Base-by-base conservation (phyloP, 768 basidiomycete genomes). In the Termitomyces sp. region DNA sequence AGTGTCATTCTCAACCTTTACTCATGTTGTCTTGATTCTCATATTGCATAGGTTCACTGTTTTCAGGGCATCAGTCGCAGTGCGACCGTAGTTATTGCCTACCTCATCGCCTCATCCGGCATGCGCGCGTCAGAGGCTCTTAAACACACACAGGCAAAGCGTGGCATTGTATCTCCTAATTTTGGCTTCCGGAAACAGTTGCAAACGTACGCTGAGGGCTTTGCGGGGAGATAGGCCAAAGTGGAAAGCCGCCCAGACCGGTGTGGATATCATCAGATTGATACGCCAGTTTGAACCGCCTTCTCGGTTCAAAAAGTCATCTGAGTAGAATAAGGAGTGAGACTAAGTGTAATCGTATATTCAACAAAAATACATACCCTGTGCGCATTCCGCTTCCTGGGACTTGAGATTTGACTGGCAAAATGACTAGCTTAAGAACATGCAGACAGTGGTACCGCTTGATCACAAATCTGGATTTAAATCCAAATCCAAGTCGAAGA, bases 401-500 rank as follows among this genome's bases (percentile, higher is more conserved):
- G 16, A 16, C 10, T 34, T 23, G 19, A n/a, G 19, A 16, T 14
- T 32, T 9, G 3, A 17, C 27, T 45, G 23, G 16, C 27, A 45
- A 12, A 8, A 9, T 17, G 23, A 50, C 23, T 37, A 25, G 21
- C 23, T 42, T 43, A 21, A 12, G 16, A 35, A 42, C 12, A 16
- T n/a, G 32, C 25, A 31, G 48, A 9, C 21, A 14, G 21, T 34
- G 32, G 11, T 48, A 31, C 5, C 40, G 7, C 19, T 27, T 14
- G 8, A 43, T 62, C 56, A 90, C 56, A 92, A 66, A 70, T 93
- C 91, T 1, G 90, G 91, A 65, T 93, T 93, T 55, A 93, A 77
- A 68, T 93, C 92, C 59, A 93, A 73, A 70, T 92, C 92, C 54
- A 93, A 74, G 66, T 91, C 90, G 69, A 91, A 89, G 63, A 85